Conservation (phyloP, 2,329 filamentous ascomycete species). For the Xylariaceae sp. region DNA sequence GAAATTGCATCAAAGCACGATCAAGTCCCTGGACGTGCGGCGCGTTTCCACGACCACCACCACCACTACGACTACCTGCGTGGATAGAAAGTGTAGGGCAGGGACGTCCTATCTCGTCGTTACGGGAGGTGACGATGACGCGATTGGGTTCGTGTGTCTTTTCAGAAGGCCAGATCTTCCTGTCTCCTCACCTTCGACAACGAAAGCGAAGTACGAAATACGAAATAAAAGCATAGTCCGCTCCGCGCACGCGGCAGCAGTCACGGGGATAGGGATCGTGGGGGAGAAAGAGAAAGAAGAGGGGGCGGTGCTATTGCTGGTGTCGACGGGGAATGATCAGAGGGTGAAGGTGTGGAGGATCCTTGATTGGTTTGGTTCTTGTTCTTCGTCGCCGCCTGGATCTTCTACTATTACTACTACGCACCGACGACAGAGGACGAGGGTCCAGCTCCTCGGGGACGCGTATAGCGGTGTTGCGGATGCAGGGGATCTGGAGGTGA, state of each 20-base stretch:
- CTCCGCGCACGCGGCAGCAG: conserved; percentile 64
- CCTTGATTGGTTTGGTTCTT: conserved; percentile 12
- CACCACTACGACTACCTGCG: too few relatives aligned
- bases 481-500: conserved; percentile 45
- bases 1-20: conserved; percentile 70
- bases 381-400: background rate
- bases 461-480: conserved; percentile 57
- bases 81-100: conserved; percentile 8
- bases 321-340: conserved; percentile 57
- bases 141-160: conserved; percentile 46
- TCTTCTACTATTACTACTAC: too few relatives aligned
- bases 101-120: conserved; percentile 47
- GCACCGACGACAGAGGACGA: too few relatives aligned
- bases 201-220: conserved; percentile 8
- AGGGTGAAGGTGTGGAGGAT: conserved; percentile 51
- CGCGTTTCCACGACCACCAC: conserved; percentile 20
- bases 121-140: conserved; percentile 86
- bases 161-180: too few relatives aligned
- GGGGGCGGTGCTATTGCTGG: conserved; percentile 23
- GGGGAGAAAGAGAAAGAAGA: conserved; percentile 16
- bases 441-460: conserved; percentile 41
- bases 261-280: conserved; percentile 52
- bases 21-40: conserved; percentile 59
- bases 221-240: conserved; percentile 35
- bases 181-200: background rate